phyloP scores from a whole-genome alignment of 2,329 filamentous ascomycete species.

The Alternaria burnsii region DNA sequence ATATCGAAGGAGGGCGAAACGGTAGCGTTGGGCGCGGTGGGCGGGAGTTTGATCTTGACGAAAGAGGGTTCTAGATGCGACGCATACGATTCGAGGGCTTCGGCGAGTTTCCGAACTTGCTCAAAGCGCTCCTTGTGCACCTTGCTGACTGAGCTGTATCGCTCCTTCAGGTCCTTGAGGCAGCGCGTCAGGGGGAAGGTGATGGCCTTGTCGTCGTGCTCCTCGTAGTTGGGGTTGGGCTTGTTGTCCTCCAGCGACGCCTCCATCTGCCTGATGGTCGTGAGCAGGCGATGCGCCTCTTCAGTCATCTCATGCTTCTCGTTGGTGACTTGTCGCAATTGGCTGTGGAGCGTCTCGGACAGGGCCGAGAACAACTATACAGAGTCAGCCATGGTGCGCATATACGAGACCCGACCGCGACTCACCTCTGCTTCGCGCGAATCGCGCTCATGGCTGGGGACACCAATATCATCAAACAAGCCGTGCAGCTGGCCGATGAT shows the following conservation, averaged over 20 bases:
- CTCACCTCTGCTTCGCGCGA: conserved; percentile 84
- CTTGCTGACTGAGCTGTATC: conserved; percentile 79
- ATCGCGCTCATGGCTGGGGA: conserved; percentile 92
- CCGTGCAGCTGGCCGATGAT: conserved; percentile 94
- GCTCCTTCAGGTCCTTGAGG: conserved; percentile 82
- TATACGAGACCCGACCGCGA: neutral
- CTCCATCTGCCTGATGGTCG: conserved; percentile 92
- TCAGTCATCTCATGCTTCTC: conserved; percentile 94
- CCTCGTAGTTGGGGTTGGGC: conserved; percentile 69
- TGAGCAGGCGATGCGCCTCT: conserved; percentile 85
- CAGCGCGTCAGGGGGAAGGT: conserved; percentile 86
- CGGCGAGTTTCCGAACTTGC: conserved; percentile 93
- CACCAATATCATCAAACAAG: conserved; percentile 96
- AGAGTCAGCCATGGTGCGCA: conserved; percentile 9
- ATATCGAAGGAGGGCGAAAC: conserved; percentile 88
- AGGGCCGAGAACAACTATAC: conserved; percentile 85
- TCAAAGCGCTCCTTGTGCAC: conserved; percentile 92
- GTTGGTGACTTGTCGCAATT: conserved; percentile 81
- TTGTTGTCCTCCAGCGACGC: conserved; percentile 81
- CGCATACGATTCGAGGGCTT: conserved; percentile 94
- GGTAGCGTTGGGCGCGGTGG: conserved; percentile 77
- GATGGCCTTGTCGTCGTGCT: conserved; percentile 75
- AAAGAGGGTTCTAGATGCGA: conserved; percentile 93
- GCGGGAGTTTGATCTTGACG: conserved; percentile 83
- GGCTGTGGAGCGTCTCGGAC: conserved; percentile 89